Evolutionary conservation across 1,139 yeast species (phyloP).

Genomic region (Pichia sp.): DNA sequence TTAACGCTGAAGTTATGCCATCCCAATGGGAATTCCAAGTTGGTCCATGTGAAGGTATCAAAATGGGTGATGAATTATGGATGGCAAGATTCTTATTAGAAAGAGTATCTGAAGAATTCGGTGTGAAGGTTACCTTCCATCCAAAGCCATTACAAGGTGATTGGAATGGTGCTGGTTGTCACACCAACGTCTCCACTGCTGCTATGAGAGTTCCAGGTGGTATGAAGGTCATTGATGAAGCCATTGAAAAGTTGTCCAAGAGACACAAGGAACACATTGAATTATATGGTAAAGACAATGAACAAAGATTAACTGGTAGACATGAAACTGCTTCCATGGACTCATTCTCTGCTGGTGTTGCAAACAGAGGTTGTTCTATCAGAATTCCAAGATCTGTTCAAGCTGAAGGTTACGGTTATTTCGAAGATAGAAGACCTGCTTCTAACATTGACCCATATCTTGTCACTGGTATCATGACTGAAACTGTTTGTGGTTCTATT

Average conservation of each 20-base stretch:
- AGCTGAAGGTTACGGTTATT: constrained; percentile 96
- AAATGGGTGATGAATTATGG: constrained; percentile 97
- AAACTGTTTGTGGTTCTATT: constrained; percentile 92
- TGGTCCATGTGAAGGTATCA: constrained; percentile 93
- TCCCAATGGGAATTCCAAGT: constrained; percentile 99
- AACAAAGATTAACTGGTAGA: constrained; percentile 90
- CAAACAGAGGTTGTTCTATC: constrained; percentile 98
- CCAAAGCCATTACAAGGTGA: constrained; percentile 98
- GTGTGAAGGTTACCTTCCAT: constrained; percentile 97
- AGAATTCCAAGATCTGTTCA: constrained; percentile 99
- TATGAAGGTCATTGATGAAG: constrained; percentile 86
- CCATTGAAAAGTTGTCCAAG: constrained; percentile 87
- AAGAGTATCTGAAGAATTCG: constrained; percentile 98
- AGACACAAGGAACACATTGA: constrained; percentile 96
- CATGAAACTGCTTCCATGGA: constrained; percentile 97
- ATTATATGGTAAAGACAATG: constrained; percentile 93
- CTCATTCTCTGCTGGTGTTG: constrained; percentile 91
- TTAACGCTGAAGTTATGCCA: constrained; percentile 99
- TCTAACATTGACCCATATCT: constrained; percentile 98
- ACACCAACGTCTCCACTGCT: constrained; percentile 94
- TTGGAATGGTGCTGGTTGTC: constrained; percentile 99
- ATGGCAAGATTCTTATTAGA: constrained; percentile 86
- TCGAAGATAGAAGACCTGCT: constrained; percentile 99
- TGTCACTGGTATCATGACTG: constrained; percentile 97
- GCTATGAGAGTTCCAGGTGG: constrained; percentile 93